These are phyloP conservation scores for Cryphonectria parasitica DNA, from an alignment of 2,329 filamentous ascomycete genomes.

Conservation along the genomic window DNA sequence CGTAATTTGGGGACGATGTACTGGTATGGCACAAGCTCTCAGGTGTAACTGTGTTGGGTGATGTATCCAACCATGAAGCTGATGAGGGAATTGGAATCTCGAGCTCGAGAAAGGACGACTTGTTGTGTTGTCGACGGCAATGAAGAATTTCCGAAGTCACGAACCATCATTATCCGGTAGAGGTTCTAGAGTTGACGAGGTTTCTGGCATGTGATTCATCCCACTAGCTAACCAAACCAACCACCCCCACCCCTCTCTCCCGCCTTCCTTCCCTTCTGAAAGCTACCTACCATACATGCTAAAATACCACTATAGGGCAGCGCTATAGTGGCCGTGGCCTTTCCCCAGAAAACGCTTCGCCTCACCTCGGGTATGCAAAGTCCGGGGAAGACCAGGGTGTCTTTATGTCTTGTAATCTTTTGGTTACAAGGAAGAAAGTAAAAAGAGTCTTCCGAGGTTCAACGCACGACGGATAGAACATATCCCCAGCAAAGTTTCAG, in stretches of 20 bases:
- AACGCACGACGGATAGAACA: neutral
- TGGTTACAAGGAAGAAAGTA: neutral
- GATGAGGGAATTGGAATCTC: neutral
- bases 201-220: conserved; percentile 22
- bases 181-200: neutral
- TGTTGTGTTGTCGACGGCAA: neutral
- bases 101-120: neutral
- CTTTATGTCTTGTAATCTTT: neutral
- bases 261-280: neutral
- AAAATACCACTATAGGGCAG: neutral
- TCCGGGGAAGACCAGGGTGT: conserved; percentile 16
- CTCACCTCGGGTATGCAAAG: conserved; percentile 7
- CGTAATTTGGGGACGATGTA: neutral
- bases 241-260: neutral
- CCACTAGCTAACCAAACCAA: neutral
- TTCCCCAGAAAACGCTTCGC: conserved; percentile 13
- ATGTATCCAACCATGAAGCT: neutral
- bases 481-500: neutral
- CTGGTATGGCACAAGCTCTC: neutral
- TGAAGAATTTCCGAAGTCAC: conserved; percentile 20
- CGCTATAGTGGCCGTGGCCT: neutral
- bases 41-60: neutral
- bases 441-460: neutral
- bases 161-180: conserved; percentile 14
- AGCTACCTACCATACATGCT: neutral